Percentiles rank a stretch among this genome's conserved stretches.
These are phyloP conservation scores for Kazachstania kunashirensis DNA, from an alignment of 805 yeast species.

Conservation along the genomic window DNA sequence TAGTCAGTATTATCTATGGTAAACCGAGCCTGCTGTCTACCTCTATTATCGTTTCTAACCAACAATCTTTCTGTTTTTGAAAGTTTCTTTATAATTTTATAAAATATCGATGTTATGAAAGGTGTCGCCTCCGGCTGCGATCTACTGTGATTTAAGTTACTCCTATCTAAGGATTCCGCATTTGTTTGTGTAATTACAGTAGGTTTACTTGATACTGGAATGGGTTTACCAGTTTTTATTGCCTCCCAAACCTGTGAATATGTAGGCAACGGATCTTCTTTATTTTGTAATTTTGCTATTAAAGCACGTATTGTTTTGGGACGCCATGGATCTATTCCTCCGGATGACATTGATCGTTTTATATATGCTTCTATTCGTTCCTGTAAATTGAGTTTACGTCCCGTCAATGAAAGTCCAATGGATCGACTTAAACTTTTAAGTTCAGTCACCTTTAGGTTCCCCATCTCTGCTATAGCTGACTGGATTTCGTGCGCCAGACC, in stretches of 20 bases:
- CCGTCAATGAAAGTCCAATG: slow-evolving; percentile 40
- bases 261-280: slow-evolving; percentile 31
- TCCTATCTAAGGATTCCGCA: too few species aligned
- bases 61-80: neutral
- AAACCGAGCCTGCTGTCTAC: slow-evolving; percentile 37
- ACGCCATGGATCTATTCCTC: slow-evolving; percentile 35
- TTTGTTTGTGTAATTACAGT: too few species aligned
- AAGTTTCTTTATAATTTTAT: neutral
- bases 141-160: slow-evolving; percentile 36
- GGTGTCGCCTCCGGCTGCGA: slow-evolving; percentile 10
- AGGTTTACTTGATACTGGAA: neutral
- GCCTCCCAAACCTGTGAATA: slow-evolving; percentile 27
- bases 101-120: slow-evolving; percentile 6
- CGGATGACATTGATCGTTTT: slow-evolving; percentile 32
- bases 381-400: slow-evolving; percentile 52
- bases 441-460: slow-evolving; percentile 39
- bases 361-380: slow-evolving; percentile 43
- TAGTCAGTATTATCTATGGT: slow-evolving; percentile 36
- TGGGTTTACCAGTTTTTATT: slow-evolving; percentile 7
- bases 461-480: slow-evolving; percentile 28
- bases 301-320: slow-evolving; percentile 38
- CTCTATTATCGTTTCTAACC: slow-evolving; percentile 23
- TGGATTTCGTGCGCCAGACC: slow-evolving; percentile 25
- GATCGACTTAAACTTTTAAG: slow-evolving; percentile 45
- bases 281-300: slow-evolving; percentile 31